Evolutionary conservation across 495 filamentous ascomycete species (phyloP).

Genomic region (Sabuloglossum arenarium): DNA sequence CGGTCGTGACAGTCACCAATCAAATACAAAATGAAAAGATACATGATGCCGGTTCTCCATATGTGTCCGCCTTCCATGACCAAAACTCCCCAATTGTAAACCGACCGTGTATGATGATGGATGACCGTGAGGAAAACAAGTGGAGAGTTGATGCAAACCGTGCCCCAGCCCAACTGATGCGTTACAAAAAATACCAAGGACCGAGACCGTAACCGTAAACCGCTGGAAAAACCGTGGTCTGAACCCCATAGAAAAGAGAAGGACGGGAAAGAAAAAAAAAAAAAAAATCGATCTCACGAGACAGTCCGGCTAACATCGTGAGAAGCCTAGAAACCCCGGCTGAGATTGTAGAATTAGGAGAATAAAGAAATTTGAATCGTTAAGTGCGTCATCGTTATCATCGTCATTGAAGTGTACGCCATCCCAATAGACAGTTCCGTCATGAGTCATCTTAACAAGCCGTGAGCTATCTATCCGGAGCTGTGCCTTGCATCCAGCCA

Average conservation of each 20-base stretch:
- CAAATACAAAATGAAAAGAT: background rate
- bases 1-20: background rate
- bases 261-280: background rate
- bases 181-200: background rate
- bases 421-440: background rate
- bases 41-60: slow-evolving; percentile 1
- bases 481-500: background rate
- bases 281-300: background rate
- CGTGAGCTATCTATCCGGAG: background rate
- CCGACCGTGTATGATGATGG: slow-evolving; percentile 1
- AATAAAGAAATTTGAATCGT: background rate
- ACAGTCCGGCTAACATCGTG: background rate
- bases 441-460: background rate
- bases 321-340: background rate
- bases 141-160: background rate
- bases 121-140: background rate
- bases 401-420: background rate
- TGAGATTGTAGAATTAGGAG: background rate
- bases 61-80: background rate
- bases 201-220: background rate
- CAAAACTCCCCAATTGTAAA: background rate
- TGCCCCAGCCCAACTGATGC: slow-evolving; percentile 1
- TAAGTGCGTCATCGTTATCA: background rate
- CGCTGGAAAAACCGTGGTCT: background rate
- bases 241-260: background rate